Percentiles rank a stretch among this genome's conserved stretches.
These are phyloP conservation scores for Geosmithia putterillii DNA, from an alignment of 2,329 filamentous ascomycete genomes.

Conservation along the genomic window DNA sequence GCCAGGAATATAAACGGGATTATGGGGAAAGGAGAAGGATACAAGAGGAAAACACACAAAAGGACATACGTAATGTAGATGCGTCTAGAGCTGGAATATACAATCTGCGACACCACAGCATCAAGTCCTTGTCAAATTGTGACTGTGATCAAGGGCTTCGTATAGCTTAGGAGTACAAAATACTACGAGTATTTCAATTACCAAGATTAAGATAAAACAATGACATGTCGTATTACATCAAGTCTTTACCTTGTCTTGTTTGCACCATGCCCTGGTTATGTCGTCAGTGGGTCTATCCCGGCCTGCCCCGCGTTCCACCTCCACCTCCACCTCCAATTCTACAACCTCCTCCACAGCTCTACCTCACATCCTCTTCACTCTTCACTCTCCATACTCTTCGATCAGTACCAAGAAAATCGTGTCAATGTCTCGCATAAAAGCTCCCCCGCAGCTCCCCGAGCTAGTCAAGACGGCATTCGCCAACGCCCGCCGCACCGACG, in stretches of 20 bases:
- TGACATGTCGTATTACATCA: too few relatives aligned
- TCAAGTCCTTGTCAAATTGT: too few relatives aligned
- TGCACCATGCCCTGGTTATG: not conserved
- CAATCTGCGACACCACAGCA: too few relatives aligned
- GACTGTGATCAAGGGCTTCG: too few relatives aligned
- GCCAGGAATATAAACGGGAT: conserved; percentile 31
- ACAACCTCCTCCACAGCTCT: not conserved
- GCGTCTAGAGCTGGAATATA: too few relatives aligned
- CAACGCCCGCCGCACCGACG: conserved; percentile 31
- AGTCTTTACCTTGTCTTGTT: too few relatives aligned
- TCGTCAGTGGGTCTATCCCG: not conserved
- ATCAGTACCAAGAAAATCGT: not conserved
- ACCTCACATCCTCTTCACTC: not conserved
- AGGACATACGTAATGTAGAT: not conserved
- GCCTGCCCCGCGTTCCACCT: not conserved
- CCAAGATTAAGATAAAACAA: not conserved
- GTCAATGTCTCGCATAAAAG: conserved; percentile 25
- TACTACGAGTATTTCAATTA: not conserved
- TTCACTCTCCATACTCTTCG: not conserved
- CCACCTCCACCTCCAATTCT: not conserved
- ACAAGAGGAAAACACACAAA: not conserved
- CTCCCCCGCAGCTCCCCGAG: conserved; percentile 33
- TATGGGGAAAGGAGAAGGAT: not conserved
- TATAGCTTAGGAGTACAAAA: too few relatives aligned
- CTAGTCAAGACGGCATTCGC: conserved; percentile 37